Evolutionary conservation across 1,284 basidiomycete species (phyloP), one percentile per base, ranked within the genome.

Genomic region (Rhodotorula sp.): DNA sequence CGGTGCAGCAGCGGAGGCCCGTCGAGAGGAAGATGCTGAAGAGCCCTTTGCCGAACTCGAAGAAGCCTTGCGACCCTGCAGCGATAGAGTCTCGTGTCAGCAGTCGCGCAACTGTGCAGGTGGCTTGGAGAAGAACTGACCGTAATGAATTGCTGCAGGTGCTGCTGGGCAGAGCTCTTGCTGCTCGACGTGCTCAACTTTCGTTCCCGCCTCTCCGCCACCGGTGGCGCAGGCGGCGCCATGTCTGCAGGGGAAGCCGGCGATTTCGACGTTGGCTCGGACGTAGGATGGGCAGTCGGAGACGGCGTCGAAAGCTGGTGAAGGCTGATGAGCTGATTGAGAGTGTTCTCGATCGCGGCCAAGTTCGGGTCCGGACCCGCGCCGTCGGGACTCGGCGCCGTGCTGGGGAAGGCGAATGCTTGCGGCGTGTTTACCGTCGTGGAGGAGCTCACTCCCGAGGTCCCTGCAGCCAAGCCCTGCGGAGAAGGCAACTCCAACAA

Each of bases 241-340:
- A 33, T 22, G 29, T 1, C n/a, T 17, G 22, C 8, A 22, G 61
- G 22, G 10, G 61, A 29, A 6, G 33, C 20, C 14, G 54, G 15
- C 26, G 18, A n/a, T 5, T 46, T 24, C 15, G 20, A 29, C 18
- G 30, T 22, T 20, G 49, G 37, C 60, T 20, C 62, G 7, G n/a
- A n/a, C 14, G 24, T 26, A 7, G 45, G 8, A 37, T 54, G 26
- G 3, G 44, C 33, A 15, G 62, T 46, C 17, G 73, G 61, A 10
- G 62, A 63, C 2, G 67, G 60, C n/a, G 61, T 65, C 49, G 53
- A 54, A 4, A 54, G 18, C 12, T 54, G 53, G 26, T 76, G 75
- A 33, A 76, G 66, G 61, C 62, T 74, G 67, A 76, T 76, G 57
- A 76, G 71, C 56, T 76, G 74, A 49, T 76, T 76, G 46, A 76